A percentile compares a stretch with the other conserved stretches of the same genome.
Evolutionary conservation across 2,329 filamentous ascomycete species (phyloP).

Genomic region (Talaromyces sp.): DNA sequence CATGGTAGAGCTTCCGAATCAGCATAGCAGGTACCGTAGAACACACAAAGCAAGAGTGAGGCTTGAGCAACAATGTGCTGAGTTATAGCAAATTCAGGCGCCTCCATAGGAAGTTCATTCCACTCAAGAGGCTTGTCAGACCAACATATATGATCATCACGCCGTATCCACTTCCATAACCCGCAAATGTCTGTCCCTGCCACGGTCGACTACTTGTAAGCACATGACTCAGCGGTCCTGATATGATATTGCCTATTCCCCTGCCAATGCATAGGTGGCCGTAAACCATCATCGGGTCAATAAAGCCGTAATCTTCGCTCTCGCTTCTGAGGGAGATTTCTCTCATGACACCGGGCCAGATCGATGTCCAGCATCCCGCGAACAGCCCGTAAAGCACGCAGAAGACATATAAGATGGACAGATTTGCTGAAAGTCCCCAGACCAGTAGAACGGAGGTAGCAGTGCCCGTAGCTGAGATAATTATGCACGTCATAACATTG

Average conservation of each 20-base stretch:
- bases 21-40: no score
- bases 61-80: no score
- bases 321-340: slow-evolving; percentile 40
- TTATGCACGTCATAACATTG: slow-evolving; percentile 37
- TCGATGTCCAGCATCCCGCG: slow-evolving; percentile 18
- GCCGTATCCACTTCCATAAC: slow-evolving; percentile 26
- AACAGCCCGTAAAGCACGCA: slow-evolving; percentile 43
- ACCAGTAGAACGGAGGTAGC: slow-evolving; percentile 39
- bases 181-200: background rate
- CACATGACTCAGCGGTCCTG: background rate
- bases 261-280: slow-evolving; percentile 45
- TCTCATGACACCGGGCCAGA: background rate
- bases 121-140: slow-evolving; percentile 22
- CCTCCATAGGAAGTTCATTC: slow-evolving; percentile 20
- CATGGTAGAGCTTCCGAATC: no score
- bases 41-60: no score
- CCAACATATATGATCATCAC: slow-evolving; percentile 26
- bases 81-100: background rate
- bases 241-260: slow-evolving; percentile 45
- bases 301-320: slow-evolving; percentile 27
- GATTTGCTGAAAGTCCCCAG: slow-evolving; percentile 44
- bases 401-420: slow-evolving; percentile 41
- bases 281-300: slow-evolving; percentile 47
- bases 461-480: slow-evolving; percentile 40
- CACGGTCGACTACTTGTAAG: background rate